phyloP scores from a whole-genome alignment of 2,329 filamentous ascomycete genomes.

The Ophiostoma piceae region DNA sequence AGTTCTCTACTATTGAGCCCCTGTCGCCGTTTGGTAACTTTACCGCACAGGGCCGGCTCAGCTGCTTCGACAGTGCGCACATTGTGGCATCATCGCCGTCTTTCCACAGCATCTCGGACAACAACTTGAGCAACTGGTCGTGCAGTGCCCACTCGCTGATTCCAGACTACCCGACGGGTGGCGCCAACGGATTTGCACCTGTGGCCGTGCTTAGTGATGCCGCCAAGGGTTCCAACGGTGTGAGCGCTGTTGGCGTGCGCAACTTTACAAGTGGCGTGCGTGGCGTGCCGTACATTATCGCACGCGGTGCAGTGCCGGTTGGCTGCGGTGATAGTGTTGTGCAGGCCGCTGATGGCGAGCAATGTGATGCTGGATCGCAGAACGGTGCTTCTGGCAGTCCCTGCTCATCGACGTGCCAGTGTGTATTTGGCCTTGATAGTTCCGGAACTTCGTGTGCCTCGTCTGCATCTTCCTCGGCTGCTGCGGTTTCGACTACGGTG shows the following conservation, averaged over 20 bases:
- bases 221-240: conserved; percentile 24
- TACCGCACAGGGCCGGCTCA: conserved; percentile 37
- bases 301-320: conserved; percentile 38
- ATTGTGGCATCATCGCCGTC: conserved; percentile 36
- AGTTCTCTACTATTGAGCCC: conserved; percentile 28
- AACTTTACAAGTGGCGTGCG: conserved; percentile 36
- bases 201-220: conserved; percentile 38
- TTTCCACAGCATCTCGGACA: conserved; percentile 35
- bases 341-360: conserved; percentile 33
- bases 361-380: conserved; percentile 37
- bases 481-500: background rate
- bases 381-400: conserved; percentile 35
- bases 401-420: conserved; percentile 39
- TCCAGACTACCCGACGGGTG: conserved; percentile 36
- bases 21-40: conserved; percentile 38
- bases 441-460: background rate
- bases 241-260: conserved; percentile 32
- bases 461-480: background rate
- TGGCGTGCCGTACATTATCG: conserved; percentile 41
- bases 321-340: conserved; percentile 40
- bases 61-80: conserved; percentile 39
- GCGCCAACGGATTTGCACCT: conserved; percentile 36
- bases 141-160: conserved; percentile 42
- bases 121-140: conserved; percentile 39
- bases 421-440: conserved; percentile 25